Evolutionary conservation across 371 early-diverging fungal species (phyloP).

Genomic region (Mucor indicus): DNA sequence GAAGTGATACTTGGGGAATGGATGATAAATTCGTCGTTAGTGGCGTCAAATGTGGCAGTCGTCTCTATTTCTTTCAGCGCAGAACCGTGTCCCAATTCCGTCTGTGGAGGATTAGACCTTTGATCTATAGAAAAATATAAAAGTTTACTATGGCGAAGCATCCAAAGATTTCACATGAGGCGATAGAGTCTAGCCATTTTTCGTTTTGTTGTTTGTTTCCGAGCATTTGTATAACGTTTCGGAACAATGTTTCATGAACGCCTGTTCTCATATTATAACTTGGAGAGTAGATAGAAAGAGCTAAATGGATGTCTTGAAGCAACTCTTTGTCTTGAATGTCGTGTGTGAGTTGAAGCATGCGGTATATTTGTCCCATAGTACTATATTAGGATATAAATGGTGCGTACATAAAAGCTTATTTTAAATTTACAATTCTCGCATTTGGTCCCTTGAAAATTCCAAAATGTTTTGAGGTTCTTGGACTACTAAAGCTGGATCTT

Average conservation of each 20-base stretch:
- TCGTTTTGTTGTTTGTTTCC: slow-evolving; percentile 57
- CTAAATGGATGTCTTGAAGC: slow-evolving; percentile 16
- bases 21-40: slow-evolving; percentile 77
- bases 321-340: slow-evolving; percentile 13
- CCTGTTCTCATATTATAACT: slow-evolving; percentile 58
- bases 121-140: too few relatives aligned
- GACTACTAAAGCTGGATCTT: slow-evolving; percentile 56
- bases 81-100: slow-evolving; percentile 75
- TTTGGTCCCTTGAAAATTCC: slow-evolving; percentile 52
- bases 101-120: slow-evolving; percentile 26
- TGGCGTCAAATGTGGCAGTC: slow-evolving; percentile 76
- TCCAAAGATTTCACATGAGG: slow-evolving; percentile 55
- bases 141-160: slow-evolving; percentile 74
- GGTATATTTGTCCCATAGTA: slow-evolving; percentile 56
- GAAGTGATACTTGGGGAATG: slow-evolving; percentile 82
- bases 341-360: slow-evolving; percentile 24
- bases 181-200: slow-evolving; percentile 48
- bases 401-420: too few relatives aligned
- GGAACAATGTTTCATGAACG: slow-evolving; percentile 58
- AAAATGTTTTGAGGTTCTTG: slow-evolving; percentile 52
- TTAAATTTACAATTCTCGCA: slow-evolving; percentile 64
- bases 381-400: slow-evolving; percentile 21
- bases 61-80: slow-evolving; percentile 88
- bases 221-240: slow-evolving; percentile 53
- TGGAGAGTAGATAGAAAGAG: slow-evolving; percentile 52